phyloP scores from a whole-genome alignment of 768 basidiomycete species.

The Trametopsis cervina region DNA sequence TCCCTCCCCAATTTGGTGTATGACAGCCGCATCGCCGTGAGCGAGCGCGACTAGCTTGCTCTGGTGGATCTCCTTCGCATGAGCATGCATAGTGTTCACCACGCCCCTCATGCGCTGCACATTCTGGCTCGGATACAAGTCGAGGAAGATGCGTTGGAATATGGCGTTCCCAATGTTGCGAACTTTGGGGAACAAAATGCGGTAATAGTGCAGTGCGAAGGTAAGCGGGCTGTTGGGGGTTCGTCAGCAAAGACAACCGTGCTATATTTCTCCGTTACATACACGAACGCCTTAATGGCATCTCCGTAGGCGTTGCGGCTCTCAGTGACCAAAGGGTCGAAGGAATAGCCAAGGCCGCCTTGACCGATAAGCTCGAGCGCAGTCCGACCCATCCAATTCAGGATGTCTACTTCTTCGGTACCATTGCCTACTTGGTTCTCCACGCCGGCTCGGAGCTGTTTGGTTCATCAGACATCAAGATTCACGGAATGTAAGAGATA shows the following conservation, averaged over 20 bases:
- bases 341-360: slow-evolving; percentile 18
- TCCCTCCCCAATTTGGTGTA: slow-evolving; percentile 28
- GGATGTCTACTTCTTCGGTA: slow-evolving; percentile 11
- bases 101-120: slow-evolving; percentile 29
- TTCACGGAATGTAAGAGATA: background rate
- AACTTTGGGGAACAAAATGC: slow-evolving; percentile 9
- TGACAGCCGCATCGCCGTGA: slow-evolving; percentile 28
- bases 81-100: slow-evolving; percentile 28
- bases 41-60: slow-evolving; percentile 30
- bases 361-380: slow-evolving; percentile 19
- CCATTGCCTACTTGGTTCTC: background rate
- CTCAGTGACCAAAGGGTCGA: slow-evolving; percentile 10
- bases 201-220: slow-evolving; percentile 1
- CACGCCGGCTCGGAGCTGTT: background rate
- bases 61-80: slow-evolving; percentile 30
- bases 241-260: background rate
- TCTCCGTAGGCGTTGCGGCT: slow-evolving; percentile 11
- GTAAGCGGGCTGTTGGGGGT: slow-evolving; percentile 8
- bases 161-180: slow-evolving; percentile 12
- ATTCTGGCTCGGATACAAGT: slow-evolving; percentile 25
- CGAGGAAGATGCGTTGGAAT: slow-evolving; percentile 27
- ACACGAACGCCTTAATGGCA: slow-evolving; percentile 15
- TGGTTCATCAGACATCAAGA: too few species aligned
- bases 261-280: background rate
- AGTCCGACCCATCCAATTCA: slow-evolving; percentile 14